Evolutionary conservation across 306 rosid genomes (phyloP), one percentile per base, ranked within the genome.

Genomic region (Crotalaria pallida): DNA sequence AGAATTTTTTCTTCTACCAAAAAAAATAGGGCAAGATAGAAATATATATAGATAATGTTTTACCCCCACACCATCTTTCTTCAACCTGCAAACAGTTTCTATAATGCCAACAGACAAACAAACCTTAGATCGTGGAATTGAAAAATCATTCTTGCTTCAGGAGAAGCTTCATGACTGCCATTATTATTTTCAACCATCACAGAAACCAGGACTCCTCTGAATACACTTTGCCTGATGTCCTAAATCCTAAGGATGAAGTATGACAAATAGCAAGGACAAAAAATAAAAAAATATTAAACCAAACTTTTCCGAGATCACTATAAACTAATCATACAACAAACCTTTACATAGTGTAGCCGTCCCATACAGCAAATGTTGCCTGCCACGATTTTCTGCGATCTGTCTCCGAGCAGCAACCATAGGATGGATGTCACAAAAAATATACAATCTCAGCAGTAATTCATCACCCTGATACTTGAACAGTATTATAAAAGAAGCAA

Each of bases 131-230:
- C 64, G 31, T 16, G 58, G 12, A 73, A 77, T 6, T 18, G 45
- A 44, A 31, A 63, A 31, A 63, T 45, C 38, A 67, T 67, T 66
- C 63, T 48, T 41, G 67, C 57, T 58, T 57, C 13, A 49, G 19
- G 61, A 58, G 43, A 55, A 68, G 72, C 36, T 77, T 53, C n/a
- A 50, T 12, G 63, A 63, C 79, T 66, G 65, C 77, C 50, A 75
- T 82, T 78, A 87, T 89, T 87, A 80, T 71, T 82, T 76, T 72
- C 76, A 81, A 75, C 78, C 81, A 74, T 73, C 73, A 64, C 38
- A 16, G 50, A 48, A 66, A 62, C 69, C 78, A 79, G 91, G 85
- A 76, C 82, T 81, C 48, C 19, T 74, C 57, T 77, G 77, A 85
- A 79, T 80, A 85, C 90, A 85, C 65, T 65, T 73, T 80, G 65